Conservation (phyloP, 495 filamentous ascomycete genomes). For the Xylaria intraflava region DNA sequence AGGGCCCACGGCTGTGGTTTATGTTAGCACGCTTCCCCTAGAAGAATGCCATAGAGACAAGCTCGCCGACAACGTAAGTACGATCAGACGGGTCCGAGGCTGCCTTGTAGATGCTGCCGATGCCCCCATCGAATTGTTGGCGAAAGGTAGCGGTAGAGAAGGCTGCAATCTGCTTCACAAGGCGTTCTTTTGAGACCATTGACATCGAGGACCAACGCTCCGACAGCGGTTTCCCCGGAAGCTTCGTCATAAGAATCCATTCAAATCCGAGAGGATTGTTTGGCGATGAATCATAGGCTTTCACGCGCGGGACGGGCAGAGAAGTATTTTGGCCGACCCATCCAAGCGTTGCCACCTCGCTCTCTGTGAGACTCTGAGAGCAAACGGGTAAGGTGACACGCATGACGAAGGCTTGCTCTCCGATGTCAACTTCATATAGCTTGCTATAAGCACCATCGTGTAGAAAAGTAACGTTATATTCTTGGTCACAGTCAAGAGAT, state of each 20-base stretch:
- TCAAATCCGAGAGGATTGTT: slow-evolving; percentile 49
- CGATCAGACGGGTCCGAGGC: slow-evolving; percentile 4
- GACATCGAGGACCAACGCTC: slow-evolving; percentile 38
- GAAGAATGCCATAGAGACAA: slow-evolving; percentile 33
- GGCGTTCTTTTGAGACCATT: slow-evolving; percentile 28
- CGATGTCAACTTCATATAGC: slow-evolving; percentile 30
- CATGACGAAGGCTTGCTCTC: slow-evolving; percentile 32
- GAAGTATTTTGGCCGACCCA: slow-evolving; percentile 40
- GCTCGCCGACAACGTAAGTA: slow-evolving; percentile 14
- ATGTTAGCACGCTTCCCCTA: slow-evolving; percentile 24
- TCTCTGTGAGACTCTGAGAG: slow-evolving; percentile 44
- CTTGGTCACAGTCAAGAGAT: neutral
- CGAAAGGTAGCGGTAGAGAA: slow-evolving; percentile 24
- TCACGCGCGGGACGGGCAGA: slow-evolving; percentile 46
- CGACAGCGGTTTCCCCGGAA: slow-evolving; percentile 36
- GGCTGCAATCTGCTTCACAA: slow-evolving; percentile 35
- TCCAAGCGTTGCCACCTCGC: slow-evolving; percentile 50
- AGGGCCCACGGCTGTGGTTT: slow-evolving; percentile 21
- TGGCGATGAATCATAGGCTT: slow-evolving; percentile 40
- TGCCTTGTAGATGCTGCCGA: slow-evolving; percentile 34
- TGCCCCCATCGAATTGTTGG: slow-evolving; percentile 24
- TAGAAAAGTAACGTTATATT: slow-evolving; percentile 10
- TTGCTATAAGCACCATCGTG: slow-evolving; percentile 29
- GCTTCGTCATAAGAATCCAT: slow-evolving; percentile 52
- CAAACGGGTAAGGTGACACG: slow-evolving; percentile 50